Base-by-base conservation (phyloP, 192 early-diverging fungal species). In the Linnemannia zychae region DNA sequence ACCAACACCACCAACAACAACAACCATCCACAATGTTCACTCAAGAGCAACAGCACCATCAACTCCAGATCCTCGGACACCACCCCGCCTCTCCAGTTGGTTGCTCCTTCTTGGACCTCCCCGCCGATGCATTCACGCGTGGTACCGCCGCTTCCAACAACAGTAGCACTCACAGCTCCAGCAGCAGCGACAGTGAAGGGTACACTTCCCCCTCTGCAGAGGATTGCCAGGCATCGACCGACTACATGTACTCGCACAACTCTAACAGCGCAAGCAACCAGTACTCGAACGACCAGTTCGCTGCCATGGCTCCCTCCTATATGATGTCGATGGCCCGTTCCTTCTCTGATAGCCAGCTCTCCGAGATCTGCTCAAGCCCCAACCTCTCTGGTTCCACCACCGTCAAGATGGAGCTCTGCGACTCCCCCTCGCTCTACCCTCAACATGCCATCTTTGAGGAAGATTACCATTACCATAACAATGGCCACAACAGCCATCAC, bases 311-410 rank as follows among this genome's bases (percentile, higher is more conserved):
- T 24, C 76, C 66, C 4, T 40, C 71, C 17, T 79, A 79, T 47
- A 85, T 85, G 77, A 71, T 75, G 72, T 69, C 82, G 5, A 85
- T 85, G 82, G 67, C 77, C 63, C 82, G 77, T 37, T 85, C 82
- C 53, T 75, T 85, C 47, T 79, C 82, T 20, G 77, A 85, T 4
- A 48, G 74, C 22, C 73, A 79, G 57, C 34, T 85, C n/a, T 72
- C 82, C 24, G 67, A 75, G 16, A 34, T 79, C 73, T 76, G 73
- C 49, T 57, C 74, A 38, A 60, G 67, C 44, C 18, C 52, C 33
- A 34, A 40, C 71, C 66, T 72, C 53, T 18, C 82, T n/a, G 72
- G 68, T 4, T 31, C 65, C 9, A 34, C 53, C 16, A 46, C 68
- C 12, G 53, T 50, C 24, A 66, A 71, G 31, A 40, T 70, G 50